Conservation (phyloP, 192 early-diverging fungal species). For the Spinellus fusiger region DNA sequence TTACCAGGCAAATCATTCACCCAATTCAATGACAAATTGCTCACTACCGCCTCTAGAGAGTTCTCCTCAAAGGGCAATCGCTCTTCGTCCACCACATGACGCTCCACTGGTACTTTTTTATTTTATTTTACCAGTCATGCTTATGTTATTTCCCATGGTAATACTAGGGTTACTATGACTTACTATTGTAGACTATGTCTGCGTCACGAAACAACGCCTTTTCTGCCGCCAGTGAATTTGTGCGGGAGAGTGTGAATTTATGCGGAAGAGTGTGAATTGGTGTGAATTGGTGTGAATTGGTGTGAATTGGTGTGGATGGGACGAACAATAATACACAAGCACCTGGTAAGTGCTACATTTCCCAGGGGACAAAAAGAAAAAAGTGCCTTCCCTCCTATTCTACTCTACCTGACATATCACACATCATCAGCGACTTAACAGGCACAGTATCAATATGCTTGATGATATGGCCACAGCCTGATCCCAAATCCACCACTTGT, state of each 20-base stretch:
- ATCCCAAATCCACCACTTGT: slow-evolving; percentile 83
- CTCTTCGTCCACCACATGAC: slow-evolving; percentile 85
- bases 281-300: too few relatives aligned
- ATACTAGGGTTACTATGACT: neutral
- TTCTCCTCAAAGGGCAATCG: slow-evolving; percentile 71
- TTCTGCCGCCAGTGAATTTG: too few relatives aligned
- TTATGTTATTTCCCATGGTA: neutral
- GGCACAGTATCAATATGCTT: slow-evolving; percentile 80
- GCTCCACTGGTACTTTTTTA: slow-evolving; percentile 46
- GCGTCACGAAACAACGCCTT: slow-evolving; percentile 49
- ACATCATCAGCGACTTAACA: slow-evolving; percentile 79
- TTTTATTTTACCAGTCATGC: neutral
- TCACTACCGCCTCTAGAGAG: slow-evolving; percentile 84
- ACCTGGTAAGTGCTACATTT: too few relatives aligned
- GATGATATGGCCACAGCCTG: slow-evolving; percentile 81
- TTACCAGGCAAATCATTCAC: slow-evolving; percentile 88
- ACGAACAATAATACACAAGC: too few relatives aligned
- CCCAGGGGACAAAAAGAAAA: too few relatives aligned
- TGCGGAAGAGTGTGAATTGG: too few relatives aligned
- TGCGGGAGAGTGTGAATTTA: too few relatives aligned
- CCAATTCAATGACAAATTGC: slow-evolving; percentile 87
- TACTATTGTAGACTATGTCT: slow-evolving; percentile 33
- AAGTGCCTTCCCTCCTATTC: neutral
- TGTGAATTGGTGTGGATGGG: too few relatives aligned
- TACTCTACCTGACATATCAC: slow-evolving; percentile 67